Evolutionary conservation across 805 yeast genomes (phyloP).

Genomic region (Saturnispora hagleri): DNA sequence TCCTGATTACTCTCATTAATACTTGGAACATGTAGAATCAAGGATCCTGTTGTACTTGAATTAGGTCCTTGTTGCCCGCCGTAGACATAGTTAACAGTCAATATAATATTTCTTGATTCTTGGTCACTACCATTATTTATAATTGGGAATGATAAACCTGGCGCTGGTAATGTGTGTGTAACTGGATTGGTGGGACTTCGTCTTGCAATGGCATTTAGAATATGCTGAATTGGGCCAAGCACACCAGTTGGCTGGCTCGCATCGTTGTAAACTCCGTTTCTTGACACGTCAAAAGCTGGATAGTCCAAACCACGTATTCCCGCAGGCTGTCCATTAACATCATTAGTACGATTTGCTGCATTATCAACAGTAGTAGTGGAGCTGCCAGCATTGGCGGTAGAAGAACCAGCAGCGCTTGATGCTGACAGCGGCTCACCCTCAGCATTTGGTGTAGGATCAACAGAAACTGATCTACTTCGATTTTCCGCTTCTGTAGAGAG

Average conservation of each 20-base stretch:
- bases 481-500: not conserved
- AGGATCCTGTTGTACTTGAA: slow-evolving; percentile 37
- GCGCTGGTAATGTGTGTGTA: not conserved
- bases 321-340: not conserved
- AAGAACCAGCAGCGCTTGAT: not conserved
- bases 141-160: not conserved
- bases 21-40: slow-evolving; percentile 60
- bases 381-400: not conserved
- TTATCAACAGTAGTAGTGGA: not conserved
- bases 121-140: not conserved
- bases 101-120: slow-evolving; percentile 30
- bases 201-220: not conserved
- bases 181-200: not conserved
- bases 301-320: slow-evolving; percentile 28
- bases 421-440: not conserved
- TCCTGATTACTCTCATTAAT: slow-evolving; percentile 51
- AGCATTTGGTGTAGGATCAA: not conserved
- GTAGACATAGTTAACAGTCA: slow-evolving; percentile 33
- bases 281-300: slow-evolving; percentile 30
- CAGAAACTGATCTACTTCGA: slow-evolving; percentile 1
- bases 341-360: not conserved
- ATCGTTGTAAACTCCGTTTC: slow-evolving; percentile 25
- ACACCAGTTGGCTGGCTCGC: slow-evolving; percentile 14
- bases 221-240: not conserved
- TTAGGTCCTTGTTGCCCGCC: slow-evolving; percentile 17